Percentiles rank a stretch among this genome's conserved stretches.
Evolutionary conservation across 768 basidiomycete genomes (phyloP).

Genomic region (Clitopilus hobsonii): DNA sequence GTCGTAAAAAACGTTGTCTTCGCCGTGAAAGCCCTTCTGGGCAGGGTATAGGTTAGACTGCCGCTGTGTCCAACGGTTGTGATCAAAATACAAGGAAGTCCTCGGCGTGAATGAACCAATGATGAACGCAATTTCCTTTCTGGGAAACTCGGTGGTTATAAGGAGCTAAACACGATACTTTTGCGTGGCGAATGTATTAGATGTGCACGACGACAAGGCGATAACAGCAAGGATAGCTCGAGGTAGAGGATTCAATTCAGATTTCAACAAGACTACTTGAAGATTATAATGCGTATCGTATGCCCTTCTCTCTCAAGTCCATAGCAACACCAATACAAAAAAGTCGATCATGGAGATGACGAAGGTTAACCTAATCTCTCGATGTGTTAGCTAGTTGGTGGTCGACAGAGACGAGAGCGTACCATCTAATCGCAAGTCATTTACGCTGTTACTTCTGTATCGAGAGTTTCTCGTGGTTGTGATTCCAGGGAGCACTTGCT

Average conservation of each 20-base stretch:
- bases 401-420: no score
- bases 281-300: no score
- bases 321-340: no score
- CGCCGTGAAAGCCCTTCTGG: slow-evolving; percentile 13
- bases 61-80: slow-evolving; percentile 6
- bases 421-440: not conserved
- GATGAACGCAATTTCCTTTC: slow-evolving; percentile 5
- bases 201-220: not conserved
- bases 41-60: slow-evolving; percentile 14
- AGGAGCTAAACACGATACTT: not conserved
- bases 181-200: not conserved
- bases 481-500: not conserved
- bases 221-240: not conserved
- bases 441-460: not conserved
- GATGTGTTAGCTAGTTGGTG: not conserved
- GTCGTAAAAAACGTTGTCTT: slow-evolving; percentile 11
- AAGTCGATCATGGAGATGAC: no score
- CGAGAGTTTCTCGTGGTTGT: not conserved
- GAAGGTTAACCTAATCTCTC: not conserved
- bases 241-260: not conserved
- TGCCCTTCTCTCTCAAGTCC: no score
- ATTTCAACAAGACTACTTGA: not conserved
- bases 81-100: slow-evolving; percentile 5
- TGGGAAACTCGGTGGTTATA: slow-evolving; percentile 6
- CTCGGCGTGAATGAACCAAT: slow-evolving; percentile 4